Conservation (phyloP, 768 basidiomycete genomes). For the Vishniacozyma victoriae region DNA sequence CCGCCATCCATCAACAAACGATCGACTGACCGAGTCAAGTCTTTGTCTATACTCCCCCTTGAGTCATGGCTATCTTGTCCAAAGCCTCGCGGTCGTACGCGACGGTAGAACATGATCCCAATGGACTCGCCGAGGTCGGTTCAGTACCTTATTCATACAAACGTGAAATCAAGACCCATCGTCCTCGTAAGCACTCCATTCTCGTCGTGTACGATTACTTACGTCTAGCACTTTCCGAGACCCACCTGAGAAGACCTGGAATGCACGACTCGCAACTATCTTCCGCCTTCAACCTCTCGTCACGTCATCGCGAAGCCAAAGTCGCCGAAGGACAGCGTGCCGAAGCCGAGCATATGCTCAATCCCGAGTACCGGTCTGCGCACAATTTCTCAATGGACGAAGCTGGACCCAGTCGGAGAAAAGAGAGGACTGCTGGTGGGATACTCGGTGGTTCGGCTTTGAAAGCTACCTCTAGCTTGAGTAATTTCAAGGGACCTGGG, state of each 20-base stretch:
- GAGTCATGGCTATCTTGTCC: slow-evolving; percentile 19
- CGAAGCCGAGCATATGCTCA: slow-evolving; percentile 37
- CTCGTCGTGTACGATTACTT: neutral
- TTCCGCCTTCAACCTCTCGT: slow-evolving; percentile 17
- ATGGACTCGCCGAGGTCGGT: slow-evolving; percentile 22
- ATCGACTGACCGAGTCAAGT: no score
- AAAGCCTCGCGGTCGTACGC: slow-evolving; percentile 37
- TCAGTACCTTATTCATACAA: slow-evolving; percentile 10
- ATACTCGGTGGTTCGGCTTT: neutral
- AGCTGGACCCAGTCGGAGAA: neutral
- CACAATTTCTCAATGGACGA: neutral
- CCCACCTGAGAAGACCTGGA: slow-evolving; percentile 23
- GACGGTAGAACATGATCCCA: slow-evolving; percentile 26
- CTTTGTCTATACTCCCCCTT: no score
- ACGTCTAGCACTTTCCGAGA: slow-evolving; percentile 31
- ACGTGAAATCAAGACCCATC: slow-evolving; percentile 37
- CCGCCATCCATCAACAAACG: no score
- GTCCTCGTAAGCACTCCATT: slow-evolving; percentile 25
- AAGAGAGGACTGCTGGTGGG: neutral
- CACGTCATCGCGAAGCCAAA: slow-evolving; percentile 19
- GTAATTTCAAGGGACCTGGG: slow-evolving; percentile 3
- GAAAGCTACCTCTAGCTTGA: neutral
- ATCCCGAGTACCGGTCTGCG: slow-evolving; percentile 29
- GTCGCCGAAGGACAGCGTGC: slow-evolving; percentile 28
- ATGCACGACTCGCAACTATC: slow-evolving; percentile 28